These are phyloP conservation scores for Candida pseudofarinosa DNA, from an alignment of 805 yeast species.

Conservation along the genomic window DNA sequence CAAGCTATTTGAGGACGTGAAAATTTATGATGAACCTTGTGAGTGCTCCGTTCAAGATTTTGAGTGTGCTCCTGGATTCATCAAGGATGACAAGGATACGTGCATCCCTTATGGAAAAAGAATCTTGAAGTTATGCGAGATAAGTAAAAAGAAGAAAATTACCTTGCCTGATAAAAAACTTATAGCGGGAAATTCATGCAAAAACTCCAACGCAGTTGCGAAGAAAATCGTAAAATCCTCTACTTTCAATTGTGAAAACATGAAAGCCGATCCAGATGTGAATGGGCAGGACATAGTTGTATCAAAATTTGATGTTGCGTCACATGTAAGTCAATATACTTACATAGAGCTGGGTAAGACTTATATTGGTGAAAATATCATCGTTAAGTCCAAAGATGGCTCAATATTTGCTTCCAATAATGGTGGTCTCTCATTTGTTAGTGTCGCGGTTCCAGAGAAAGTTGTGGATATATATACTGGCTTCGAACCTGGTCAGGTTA, in stretches of 20 bases:
- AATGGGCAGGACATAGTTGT: constrained; percentile 27
- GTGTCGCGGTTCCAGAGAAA: constrained; percentile 27
- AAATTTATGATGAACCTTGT: constrained; percentile 52
- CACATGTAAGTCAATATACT: constrained; percentile 50
- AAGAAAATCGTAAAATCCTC: constrained; percentile 22
- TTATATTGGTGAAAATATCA: constrained; percentile 38
- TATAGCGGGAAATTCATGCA: constrained; percentile 46
- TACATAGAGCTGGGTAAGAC: constrained; percentile 53
- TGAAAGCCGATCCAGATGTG: constrained; percentile 10
- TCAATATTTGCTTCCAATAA: constrained; percentile 56
- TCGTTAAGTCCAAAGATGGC: constrained; percentile 53
- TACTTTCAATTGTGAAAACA: constrained; percentile 35
- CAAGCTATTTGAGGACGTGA: constrained; percentile 43
- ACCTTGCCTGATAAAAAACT: constrained; percentile 36
- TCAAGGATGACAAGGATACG: constrained; percentile 26
- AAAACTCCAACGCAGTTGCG: constrained; percentile 17
- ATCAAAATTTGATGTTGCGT: constrained; percentile 44
- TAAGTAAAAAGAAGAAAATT: constrained; percentile 16
- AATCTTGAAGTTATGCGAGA: constrained; percentile 22
- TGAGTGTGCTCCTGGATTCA: constrained; percentile 60
- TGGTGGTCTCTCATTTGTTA: constrained; percentile 43
- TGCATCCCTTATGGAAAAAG: constrained; percentile 43
- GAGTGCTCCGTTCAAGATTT: constrained; percentile 61
- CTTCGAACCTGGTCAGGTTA: constrained; percentile 51
- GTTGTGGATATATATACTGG: constrained; percentile 45